These are phyloP conservation scores for Xylaria sp. DNA, from an alignment of 2,329 filamentous ascomycete genomes.

Conservation along the genomic window DNA sequence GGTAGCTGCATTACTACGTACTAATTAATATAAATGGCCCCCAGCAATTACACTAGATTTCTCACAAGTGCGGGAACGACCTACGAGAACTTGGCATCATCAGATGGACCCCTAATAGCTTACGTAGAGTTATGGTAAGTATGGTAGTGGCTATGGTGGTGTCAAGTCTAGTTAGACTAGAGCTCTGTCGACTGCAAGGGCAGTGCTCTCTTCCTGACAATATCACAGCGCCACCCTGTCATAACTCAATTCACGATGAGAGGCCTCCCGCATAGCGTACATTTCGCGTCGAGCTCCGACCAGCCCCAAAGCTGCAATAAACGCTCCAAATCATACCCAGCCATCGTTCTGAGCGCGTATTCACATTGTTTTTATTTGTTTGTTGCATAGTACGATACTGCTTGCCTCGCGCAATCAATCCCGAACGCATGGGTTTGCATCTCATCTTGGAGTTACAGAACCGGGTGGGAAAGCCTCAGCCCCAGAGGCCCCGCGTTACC, in stretches of 20 bases:
- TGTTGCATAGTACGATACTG: background rate
- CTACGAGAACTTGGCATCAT: too few relatives aligned
- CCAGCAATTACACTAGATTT: too few relatives aligned
- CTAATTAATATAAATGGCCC: too few relatives aligned
- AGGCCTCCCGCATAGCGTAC: constrained; percentile 24
- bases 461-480: too few relatives aligned
- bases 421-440: background rate
- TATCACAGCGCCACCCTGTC: constrained; percentile 29
- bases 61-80: too few relatives aligned
- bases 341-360: background rate
- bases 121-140: background rate
- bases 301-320: background rate
- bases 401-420: background rate
- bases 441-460: background rate
- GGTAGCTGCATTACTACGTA: background rate
- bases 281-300: background rate
- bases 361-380: background rate
- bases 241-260: background rate
- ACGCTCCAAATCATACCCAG: background rate
- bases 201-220: constrained; percentile 20
- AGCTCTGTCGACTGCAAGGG: constrained; percentile 11
- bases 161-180: constrained; percentile 1
- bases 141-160: background rate
- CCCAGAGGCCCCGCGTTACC: too few relatives aligned
- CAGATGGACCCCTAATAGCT: background rate